phyloP scores from a whole-genome alignment of 176 grass and related monocot genomes.

The Oryza longistaminata region DNA sequence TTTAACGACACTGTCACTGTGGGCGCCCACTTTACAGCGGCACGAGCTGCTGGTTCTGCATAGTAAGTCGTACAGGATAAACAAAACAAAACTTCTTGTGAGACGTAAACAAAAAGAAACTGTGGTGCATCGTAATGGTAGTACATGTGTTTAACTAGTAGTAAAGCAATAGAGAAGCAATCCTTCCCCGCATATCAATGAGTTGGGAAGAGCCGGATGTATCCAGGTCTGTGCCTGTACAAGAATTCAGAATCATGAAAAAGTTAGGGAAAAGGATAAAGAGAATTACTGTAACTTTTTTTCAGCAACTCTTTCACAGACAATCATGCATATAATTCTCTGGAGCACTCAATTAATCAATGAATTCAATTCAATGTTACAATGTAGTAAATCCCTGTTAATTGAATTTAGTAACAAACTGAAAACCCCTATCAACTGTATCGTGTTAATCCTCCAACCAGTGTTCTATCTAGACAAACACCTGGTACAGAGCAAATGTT shows the following conservation, averaged over 20 bases:
- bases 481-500: neutral
- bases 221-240: neutral
- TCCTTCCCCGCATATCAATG: neutral
- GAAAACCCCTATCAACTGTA: conserved; percentile 27
- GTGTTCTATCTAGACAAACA: conserved; percentile 28
- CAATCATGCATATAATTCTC: neutral
- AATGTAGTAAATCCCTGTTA: conserved; percentile 13
- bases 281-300: neutral
- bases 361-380: neutral
- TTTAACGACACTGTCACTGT: no score
- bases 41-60: neutral
- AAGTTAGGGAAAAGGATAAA: neutral
- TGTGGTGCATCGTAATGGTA: no score
- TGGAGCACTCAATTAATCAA: neutral
- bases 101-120: neutral
- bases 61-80: neutral
- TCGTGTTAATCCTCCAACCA: conserved; percentile 27
- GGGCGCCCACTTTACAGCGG: neutral
- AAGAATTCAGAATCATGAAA: neutral
- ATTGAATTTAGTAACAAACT: conserved; percentile 9
- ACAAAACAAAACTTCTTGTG: neutral
- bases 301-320: neutral
- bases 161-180: neutral
- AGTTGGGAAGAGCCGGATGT: neutral
- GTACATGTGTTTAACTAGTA: no score